Evolutionary conservation across 2,329 filamentous ascomycete genomes (phyloP).

Genomic region (Hypomyces perniciosus): DNA sequence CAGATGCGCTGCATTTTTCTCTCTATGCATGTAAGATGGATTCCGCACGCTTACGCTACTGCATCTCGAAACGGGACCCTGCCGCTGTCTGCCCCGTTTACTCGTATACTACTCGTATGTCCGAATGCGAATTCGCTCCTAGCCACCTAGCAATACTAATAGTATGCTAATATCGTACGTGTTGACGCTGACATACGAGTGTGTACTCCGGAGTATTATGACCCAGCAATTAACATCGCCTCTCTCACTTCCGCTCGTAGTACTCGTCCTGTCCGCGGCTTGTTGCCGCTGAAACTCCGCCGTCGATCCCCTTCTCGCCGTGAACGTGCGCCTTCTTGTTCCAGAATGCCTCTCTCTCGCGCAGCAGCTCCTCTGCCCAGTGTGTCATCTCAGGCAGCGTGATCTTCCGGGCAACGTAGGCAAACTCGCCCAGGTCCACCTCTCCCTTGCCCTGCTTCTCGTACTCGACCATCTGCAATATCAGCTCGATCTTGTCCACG

Average conservation of each 20-base stretch:
- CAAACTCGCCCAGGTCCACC: slow-evolving; percentile 81
- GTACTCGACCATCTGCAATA: slow-evolving; percentile 95
- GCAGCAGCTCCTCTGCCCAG: slow-evolving; percentile 72
- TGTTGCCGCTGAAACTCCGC: slow-evolving; percentile 31
- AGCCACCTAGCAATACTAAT: not conserved
- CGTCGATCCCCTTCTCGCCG: slow-evolving; percentile 37
- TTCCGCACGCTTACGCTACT: not conserved
- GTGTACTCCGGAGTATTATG: too few species aligned
- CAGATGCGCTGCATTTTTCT: too few species aligned
- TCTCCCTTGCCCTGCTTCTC: slow-evolving; percentile 63
- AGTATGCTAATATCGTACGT: not conserved
- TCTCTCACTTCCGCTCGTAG: slow-evolving; percentile 30
- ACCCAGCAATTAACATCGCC: too few species aligned
- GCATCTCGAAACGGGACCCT: not conserved
- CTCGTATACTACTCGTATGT: not conserved
- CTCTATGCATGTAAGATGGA: not conserved
- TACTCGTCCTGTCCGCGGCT: slow-evolving; percentile 44
- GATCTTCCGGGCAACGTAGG: slow-evolving; percentile 68
- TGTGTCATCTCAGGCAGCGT: slow-evolving; percentile 68
- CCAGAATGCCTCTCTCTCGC: slow-evolving; percentile 73
- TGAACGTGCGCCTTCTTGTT: slow-evolving; percentile 41
- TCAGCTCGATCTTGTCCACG: slow-evolving; percentile 91
- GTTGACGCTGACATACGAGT: not conserved
- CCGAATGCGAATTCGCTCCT: slow-evolving; percentile 5
- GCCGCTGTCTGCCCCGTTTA: not conserved